Percentiles rank a stretch among this genome's conserved stretches.
Evolutionary conservation across 2,329 filamentous ascomycete species (phyloP).

Genomic region (Colletotrichum acutatum): DNA sequence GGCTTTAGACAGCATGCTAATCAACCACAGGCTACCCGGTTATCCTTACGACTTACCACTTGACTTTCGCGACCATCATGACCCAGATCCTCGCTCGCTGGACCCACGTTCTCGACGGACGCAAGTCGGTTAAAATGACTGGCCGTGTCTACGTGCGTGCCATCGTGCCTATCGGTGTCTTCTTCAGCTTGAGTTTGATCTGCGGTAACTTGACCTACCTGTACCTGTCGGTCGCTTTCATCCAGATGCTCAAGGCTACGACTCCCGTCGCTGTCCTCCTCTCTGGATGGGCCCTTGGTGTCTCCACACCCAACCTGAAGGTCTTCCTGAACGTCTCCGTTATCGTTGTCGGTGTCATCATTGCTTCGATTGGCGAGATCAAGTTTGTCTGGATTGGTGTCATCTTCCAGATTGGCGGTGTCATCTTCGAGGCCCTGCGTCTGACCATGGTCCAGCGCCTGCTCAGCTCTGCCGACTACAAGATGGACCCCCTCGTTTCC

Average conservation of each 20-base stretch:
- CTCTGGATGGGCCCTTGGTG: slow-evolving; percentile 87
- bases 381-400: slow-evolving; percentile 87
- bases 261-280: slow-evolving; percentile 94
- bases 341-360: slow-evolving; percentile 93
- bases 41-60: slow-evolving; percentile 95
- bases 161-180: slow-evolving; percentile 93
- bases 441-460: slow-evolving; percentile 87
- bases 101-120: slow-evolving; percentile 89
- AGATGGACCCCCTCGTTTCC: slow-evolving; percentile 91
- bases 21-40: slow-evolving; percentile 77
- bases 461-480: slow-evolving; percentile 85
- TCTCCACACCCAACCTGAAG: slow-evolving; percentile 85
- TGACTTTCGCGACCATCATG: slow-evolving; percentile 91
- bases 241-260: slow-evolving; percentile 99
- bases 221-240: slow-evolving; percentile 95
- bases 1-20: slow-evolving; percentile 4
- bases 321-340: slow-evolving; percentile 92
- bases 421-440: slow-evolving; percentile 84
- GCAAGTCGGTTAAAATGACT: slow-evolving; percentile 98
- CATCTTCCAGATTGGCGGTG: slow-evolving; percentile 81
- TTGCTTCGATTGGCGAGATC: slow-evolving; percentile 96
- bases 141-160: slow-evolving; percentile 91
- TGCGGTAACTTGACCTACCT: slow-evolving; percentile 96
- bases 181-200: slow-evolving; percentile 96
- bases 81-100: slow-evolving; percentile 93